A percentile compares a stretch with the other conserved stretches of the same genome.
Conservation (phyloP, 768 basidiomycete genomes). For the Xerocomus potaroensis region DNA sequence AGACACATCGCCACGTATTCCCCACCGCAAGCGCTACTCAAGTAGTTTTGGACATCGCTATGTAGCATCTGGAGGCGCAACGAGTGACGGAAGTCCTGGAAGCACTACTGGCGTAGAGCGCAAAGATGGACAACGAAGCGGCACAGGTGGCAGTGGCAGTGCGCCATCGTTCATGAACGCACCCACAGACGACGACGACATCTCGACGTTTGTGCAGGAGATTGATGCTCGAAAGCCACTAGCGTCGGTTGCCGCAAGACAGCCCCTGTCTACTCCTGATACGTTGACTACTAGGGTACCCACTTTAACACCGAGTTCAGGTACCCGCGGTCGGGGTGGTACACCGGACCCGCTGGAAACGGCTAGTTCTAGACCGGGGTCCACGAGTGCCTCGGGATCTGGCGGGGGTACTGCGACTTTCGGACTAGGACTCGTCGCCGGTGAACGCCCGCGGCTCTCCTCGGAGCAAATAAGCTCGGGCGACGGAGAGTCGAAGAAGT, state of each 20-base stretch:
- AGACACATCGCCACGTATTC: slow-evolving; percentile 26
- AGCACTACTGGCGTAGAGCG: slow-evolving; percentile 15
- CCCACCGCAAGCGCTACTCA: slow-evolving; percentile 60
- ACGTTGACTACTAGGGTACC: background rate
- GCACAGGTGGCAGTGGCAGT: slow-evolving; percentile 14
- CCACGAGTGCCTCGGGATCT: slow-evolving; percentile 1
- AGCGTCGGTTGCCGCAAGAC: slow-evolving; percentile 17
- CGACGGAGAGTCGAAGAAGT: slow-evolving; percentile 20
- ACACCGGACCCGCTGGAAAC: background rate
- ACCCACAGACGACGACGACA: slow-evolving; percentile 68
- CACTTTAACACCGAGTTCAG: slow-evolving; percentile 5
- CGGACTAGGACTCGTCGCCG: slow-evolving; percentile 17
- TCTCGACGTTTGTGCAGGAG: slow-evolving; percentile 73
- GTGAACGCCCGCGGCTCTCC: slow-evolving; percentile 14
- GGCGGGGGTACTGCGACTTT: background rate
- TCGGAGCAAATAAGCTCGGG: slow-evolving; percentile 19
- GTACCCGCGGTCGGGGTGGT: slow-evolving; percentile 1
- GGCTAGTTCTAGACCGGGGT: slow-evolving; percentile 2
- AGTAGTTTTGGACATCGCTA: slow-evolving; percentile 78
- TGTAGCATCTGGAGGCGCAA: slow-evolving; percentile 37
- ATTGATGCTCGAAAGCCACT: slow-evolving; percentile 70
- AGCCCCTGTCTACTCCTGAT: slow-evolving; percentile 3
- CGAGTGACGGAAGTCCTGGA: slow-evolving; percentile 34
- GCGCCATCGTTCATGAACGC: slow-evolving; percentile 42
- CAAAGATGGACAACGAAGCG: slow-evolving; percentile 21